These are phyloP conservation scores for Fraxinus pennsylvanica DNA, from an alignment of 257 asterid genomes.

Conservation along the genomic window DNA sequence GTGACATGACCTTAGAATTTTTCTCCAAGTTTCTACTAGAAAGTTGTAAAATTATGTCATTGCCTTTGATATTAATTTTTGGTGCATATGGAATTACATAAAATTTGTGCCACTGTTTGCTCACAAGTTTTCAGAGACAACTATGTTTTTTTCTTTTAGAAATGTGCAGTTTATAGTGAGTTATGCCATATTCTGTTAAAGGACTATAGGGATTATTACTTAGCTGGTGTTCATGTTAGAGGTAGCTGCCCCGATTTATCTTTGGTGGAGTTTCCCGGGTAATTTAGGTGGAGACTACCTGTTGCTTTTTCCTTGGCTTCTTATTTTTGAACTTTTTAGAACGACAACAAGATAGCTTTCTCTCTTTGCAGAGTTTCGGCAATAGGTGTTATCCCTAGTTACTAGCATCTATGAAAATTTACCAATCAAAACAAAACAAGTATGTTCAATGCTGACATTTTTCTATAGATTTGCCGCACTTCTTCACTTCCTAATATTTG, in stretches of 20 bases:
- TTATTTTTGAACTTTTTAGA: background rate
- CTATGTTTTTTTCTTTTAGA: background rate
- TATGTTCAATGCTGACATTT: background rate
- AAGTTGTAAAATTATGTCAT: background rate
- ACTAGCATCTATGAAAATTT: background rate
- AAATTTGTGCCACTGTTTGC: background rate
- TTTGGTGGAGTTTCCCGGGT: background rate
- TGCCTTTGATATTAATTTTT: too few species aligned
- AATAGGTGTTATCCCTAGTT: background rate
- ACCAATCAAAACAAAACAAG: background rate
- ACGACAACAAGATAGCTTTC: background rate
- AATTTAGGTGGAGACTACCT: slow-evolving; percentile 3
- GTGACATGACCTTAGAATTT: background rate
- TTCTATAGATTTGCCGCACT: background rate
- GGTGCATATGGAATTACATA: background rate
- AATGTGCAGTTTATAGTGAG: background rate
- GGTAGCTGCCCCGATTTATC: background rate
- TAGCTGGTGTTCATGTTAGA: background rate
- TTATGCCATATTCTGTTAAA: background rate
- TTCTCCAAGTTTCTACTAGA: background rate
- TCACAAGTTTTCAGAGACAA: background rate
- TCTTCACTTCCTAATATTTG: background rate
- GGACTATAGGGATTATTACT: background rate
- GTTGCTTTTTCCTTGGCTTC: background rate
- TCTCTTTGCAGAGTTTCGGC: background rate